Evolutionary conservation across 495 filamentous ascomycete genomes (phyloP).

Genomic region (Lasiosphaeria miniovina): DNA sequence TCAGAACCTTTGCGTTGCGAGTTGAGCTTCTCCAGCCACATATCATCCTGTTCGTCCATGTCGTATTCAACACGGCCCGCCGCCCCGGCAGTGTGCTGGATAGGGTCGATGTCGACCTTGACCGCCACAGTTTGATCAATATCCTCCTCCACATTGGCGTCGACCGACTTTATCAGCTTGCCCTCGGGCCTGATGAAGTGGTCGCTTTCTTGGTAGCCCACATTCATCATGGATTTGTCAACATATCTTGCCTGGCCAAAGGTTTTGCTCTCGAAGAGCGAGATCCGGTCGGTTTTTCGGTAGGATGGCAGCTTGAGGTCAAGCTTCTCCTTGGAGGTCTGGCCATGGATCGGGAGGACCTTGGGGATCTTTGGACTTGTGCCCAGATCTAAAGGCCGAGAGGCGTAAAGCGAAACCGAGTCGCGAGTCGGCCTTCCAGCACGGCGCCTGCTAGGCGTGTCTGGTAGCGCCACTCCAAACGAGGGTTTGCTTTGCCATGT

Average conservation of each 20-base stretch:
- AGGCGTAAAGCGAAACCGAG: constrained; percentile 46
- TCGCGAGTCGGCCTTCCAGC: constrained; percentile 46
- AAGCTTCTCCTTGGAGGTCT: constrained; percentile 56
- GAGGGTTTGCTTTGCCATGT: constrained; percentile 28
- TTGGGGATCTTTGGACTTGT: constrained; percentile 43
- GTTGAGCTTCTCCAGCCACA: constrained; percentile 89
- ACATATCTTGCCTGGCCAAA: constrained; percentile 61
- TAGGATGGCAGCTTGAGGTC: constrained; percentile 58
- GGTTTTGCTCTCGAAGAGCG: constrained; percentile 54
- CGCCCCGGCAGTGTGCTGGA: constrained; percentile 31
- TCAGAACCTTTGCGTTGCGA: constrained; percentile 65
- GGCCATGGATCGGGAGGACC: constrained; percentile 51
- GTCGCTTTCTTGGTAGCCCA: constrained; percentile 94
- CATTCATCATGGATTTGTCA: constrained; percentile 86
- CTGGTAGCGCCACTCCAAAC: constrained; percentile 19
- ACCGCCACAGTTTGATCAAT: constrained; percentile 60
- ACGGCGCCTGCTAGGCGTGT: constrained; percentile 47
- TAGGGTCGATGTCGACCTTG: constrained; percentile 58
- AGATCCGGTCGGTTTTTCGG: constrained; percentile 53
- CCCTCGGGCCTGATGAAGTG: constrained; percentile 74
- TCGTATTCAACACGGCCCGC: constrained; percentile 93
- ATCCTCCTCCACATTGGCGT: constrained; percentile 80
- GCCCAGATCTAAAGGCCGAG: constrained; percentile 38
- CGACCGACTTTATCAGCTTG: constrained; percentile 70
- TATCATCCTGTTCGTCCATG: constrained; percentile 98